Base-by-base conservation (phyloP, 345 rosid species). In the Heritiera littoralis region DNA sequence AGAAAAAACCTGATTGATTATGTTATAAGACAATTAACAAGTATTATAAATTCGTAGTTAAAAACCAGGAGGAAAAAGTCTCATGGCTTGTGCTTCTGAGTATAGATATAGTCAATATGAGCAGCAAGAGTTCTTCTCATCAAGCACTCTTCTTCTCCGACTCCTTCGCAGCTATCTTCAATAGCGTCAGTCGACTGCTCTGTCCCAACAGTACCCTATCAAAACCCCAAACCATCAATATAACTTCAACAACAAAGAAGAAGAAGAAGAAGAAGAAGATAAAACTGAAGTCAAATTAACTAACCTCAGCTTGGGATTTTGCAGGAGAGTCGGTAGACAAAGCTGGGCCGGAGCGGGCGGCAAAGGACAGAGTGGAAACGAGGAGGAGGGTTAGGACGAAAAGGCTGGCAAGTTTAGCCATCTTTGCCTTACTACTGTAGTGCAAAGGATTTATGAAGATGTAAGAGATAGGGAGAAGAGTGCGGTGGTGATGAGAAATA, bases 81-180 rank as follows among this genome's bases (percentile, higher is more conserved):
- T 82, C 82, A 71, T 32, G 87, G 89, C 41, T 87, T 84, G 0
- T 81, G 82, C 38, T 85, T 85, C 84, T 87, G 90, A 66, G 90
- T 87, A 77, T 86, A 91, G 63, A 89, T 86, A 61, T 91, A 91
- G 73, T 91, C 93, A 35, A 68, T 40, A 84, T 91, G 92, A 74
- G 90, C 88, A 30, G 85, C 88, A 60, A 88, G 87, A 79, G 92
- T 81, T 78, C 89, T 86, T 77, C 86, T 84, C 75, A 77, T 78
- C 83, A 88, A 74, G 61, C 95, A 89, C 70, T 89, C 92, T 49
- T 91, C 91, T 43, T 88, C 86, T 28, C 66, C 84, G 40, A 79
- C 65, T 41, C 87, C 89, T 58, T 86, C 85, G 56, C 95, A 89
- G 87, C 60, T 78, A 59, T 83, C 89, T 15, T 77, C 88, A 18